Evolutionary conservation across 2,329 filamentous ascomycete genomes (phyloP).

Genomic region (Aureobasidium sp.): DNA sequence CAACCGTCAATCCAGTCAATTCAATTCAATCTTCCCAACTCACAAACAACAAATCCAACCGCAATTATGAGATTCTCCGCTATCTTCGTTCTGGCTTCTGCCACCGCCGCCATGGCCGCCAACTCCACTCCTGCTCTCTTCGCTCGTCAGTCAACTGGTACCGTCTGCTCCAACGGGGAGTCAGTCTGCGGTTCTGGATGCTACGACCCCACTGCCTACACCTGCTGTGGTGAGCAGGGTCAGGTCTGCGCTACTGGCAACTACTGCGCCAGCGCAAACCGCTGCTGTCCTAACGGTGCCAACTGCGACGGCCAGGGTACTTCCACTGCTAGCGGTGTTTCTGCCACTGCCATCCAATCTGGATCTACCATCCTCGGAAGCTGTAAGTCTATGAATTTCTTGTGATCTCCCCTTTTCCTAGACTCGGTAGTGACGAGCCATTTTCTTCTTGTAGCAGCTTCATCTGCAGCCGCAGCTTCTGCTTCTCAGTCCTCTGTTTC

Average conservation of each 20-base stretch:
- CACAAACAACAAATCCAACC: not conserved
- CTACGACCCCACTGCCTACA: conserved; percentile 7
- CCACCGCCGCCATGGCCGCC: not conserved
- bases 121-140: conserved; percentile 1
- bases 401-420: not conserved
- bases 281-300: conserved; percentile 1
- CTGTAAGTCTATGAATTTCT: conserved; percentile 3
- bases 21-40: not conserved
- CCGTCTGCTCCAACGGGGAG: conserved; percentile 2
- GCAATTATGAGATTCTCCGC: conserved; percentile 5
- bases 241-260: not conserved
- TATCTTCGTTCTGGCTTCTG: conserved; percentile 4
- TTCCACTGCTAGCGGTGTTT: not conserved
- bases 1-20: not conserved
- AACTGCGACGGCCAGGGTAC: conserved; percentile 11
- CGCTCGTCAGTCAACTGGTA: not conserved
- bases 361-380: conserved; percentile 6
- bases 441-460: not conserved
- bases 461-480: not conserved
- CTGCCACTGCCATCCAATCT: not conserved
- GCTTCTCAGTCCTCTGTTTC: not conserved
- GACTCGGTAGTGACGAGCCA: not conserved
- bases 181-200: conserved; percentile 4
- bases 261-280: not conserved
- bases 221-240: not conserved